Percentiles rank a stretch among this genome's conserved stretches.
Conservation (phyloP, 2,329 filamentous ascomycete species). For the Cercospora sp. region DNA sequence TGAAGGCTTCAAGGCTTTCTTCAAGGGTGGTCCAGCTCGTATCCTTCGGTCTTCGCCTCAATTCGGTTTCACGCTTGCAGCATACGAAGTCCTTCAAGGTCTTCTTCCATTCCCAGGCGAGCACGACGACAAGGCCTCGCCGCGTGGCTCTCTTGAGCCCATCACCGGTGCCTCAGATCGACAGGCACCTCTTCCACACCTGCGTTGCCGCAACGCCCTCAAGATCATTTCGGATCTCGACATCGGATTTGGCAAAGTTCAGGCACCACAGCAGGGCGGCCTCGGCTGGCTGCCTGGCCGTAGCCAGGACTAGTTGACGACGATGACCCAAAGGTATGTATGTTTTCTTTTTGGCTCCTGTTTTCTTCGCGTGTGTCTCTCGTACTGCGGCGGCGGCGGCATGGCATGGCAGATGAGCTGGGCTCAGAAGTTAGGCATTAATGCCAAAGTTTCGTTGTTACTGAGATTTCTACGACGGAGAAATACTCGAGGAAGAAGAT, state of each 20-base stretch:
- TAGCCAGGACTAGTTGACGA: neutral
- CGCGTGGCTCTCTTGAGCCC: constrained; percentile 61
- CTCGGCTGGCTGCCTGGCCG: constrained; percentile 13
- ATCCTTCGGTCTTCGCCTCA: constrained; percentile 94
- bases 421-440: constrained; percentile 1
- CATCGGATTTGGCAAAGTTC: constrained; percentile 81
- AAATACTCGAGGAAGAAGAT: neutral
- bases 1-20: constrained; percentile 94
- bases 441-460: neutral
- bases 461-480: neutral
- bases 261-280: constrained; percentile 38
- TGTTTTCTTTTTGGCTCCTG: constrained; percentile 9
- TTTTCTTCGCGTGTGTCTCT: neutral
- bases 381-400: constrained; percentile 11
- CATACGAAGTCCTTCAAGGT: constrained; percentile 88
- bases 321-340: constrained; percentile 14
- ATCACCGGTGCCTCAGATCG: constrained; percentile 65
- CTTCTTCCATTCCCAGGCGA: constrained; percentile 75
- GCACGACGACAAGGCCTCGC: constrained; percentile 50
- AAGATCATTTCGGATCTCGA: constrained; percentile 96
- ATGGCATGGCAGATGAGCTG: neutral
- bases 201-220: constrained; percentile 82
- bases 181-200: constrained; percentile 63
- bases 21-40: constrained; percentile 95
- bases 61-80: constrained; percentile 95